These are phyloP conservation scores for Cyclostephanos invisitatus DNA, from an alignment of 108 stramenopile species.

Conservation along the genomic window DNA sequence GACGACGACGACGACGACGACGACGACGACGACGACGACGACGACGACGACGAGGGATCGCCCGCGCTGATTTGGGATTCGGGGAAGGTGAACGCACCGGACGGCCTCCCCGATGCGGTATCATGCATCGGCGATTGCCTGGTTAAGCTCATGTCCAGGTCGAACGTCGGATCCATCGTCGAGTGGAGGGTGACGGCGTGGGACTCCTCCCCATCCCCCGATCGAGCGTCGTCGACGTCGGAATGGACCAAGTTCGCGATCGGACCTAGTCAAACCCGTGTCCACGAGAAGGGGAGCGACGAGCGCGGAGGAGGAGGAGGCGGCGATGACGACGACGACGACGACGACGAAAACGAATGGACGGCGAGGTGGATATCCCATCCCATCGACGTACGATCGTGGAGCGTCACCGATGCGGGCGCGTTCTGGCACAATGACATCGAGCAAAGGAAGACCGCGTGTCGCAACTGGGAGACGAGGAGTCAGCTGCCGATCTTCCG, in stretches of 20 bases:
- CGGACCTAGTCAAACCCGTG: conserved; percentile 11
- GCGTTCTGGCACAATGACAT: conserved; percentile 33
- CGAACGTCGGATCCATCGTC: conserved; percentile 22
- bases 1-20: conserved; percentile 3
- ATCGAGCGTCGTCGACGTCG: conserved; percentile 28
- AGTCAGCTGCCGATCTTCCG: conserved; percentile 46
- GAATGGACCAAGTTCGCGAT: conserved; percentile 48
- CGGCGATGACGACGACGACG: neutral
- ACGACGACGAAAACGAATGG: conserved; percentile 20
- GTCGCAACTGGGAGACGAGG: conserved; percentile 46
- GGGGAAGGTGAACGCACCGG: conserved; percentile 11
- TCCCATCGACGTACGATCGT: conserved; percentile 35
- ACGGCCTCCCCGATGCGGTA: conserved; percentile 45
- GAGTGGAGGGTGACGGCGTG: conserved; percentile 46
- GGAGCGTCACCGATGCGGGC: conserved; percentile 25
- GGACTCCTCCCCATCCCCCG: conserved; percentile 16
- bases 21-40: neutral
- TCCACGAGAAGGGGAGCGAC: neutral
- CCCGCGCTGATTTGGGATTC: conserved; percentile 37
- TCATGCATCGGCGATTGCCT: conserved; percentile 1
- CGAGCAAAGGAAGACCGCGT: conserved; percentile 20
- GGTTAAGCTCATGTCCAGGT: neutral
- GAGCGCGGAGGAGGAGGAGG: neutral
- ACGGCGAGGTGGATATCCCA: conserved; percentile 43
- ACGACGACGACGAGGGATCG: neutral